Evolutionary conservation across 202 grass and related monocot species (phyloP).

Genomic region (Setaria italica): DNA sequence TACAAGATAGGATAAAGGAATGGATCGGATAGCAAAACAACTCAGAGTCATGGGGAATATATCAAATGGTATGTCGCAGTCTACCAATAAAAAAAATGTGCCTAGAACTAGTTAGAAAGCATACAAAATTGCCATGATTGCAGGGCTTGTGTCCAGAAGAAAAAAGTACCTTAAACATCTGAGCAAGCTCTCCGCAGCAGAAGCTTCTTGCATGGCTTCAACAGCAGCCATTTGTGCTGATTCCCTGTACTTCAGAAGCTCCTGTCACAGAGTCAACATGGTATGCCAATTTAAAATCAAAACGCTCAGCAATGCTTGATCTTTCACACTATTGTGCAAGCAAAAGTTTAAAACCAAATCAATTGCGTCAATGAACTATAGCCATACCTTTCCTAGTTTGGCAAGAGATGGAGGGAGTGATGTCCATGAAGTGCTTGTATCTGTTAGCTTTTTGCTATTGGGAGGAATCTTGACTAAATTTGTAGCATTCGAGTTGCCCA

Average conservation of each 20-base stretch:
- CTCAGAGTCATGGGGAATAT: constrained; percentile 23
- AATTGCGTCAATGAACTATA: constrained; percentile 17
- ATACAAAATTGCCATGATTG: constrained; percentile 31
- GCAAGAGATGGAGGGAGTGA: constrained; percentile 77
- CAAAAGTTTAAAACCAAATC: constrained; percentile 11
- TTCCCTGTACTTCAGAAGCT: constrained; percentile 87
- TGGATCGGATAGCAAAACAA: background rate
- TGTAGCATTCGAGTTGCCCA: constrained; percentile 59
- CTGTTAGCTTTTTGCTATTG: constrained; percentile 77
- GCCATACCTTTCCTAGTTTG: constrained; percentile 90
- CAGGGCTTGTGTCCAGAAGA: constrained; percentile 25
- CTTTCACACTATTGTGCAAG: constrained; percentile 1
- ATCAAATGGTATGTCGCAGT: constrained; percentile 3
- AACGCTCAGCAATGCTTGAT: background rate
- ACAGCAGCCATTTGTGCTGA: constrained; percentile 84
- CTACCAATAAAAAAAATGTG: constrained; percentile 36
- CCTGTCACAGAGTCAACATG: constrained; percentile 42
- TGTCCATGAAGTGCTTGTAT: constrained; percentile 69
- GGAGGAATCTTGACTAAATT: constrained; percentile 82
- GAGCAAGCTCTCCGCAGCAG: constrained; percentile 87
- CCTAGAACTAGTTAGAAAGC: constrained; percentile 32
- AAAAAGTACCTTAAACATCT: constrained; percentile 94
- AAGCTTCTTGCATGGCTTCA: constrained; percentile 96
- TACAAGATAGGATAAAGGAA: constrained; percentile 38
- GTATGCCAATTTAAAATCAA: background rate